These are phyloP conservation scores for Corchorus capsularis DNA, from an alignment of 345 rosid species.

Conservation along the genomic window DNA sequence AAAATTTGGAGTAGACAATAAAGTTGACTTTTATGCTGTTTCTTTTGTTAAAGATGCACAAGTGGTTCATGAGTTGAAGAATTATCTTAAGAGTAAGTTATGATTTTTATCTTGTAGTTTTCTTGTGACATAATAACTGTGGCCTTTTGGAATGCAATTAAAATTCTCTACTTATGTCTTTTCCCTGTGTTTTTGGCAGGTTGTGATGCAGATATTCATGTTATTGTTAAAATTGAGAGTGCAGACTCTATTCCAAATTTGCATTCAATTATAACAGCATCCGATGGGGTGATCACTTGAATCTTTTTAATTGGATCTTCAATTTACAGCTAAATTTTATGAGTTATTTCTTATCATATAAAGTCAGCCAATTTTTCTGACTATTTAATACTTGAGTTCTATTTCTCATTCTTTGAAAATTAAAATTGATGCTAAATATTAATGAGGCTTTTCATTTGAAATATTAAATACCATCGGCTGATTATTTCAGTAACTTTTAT, in stretches of 20 bases:
- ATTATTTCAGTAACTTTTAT: background rate
- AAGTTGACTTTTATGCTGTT: conserved; percentile 96
- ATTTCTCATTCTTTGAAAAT: background rate
- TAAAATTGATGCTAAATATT: background rate
- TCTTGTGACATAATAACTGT: conserved; percentile 11
- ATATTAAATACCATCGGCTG: conserved; percentile 2
- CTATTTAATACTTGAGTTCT: background rate
- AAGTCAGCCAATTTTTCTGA: background rate
- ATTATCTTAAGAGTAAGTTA: conserved; percentile 68
- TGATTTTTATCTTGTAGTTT: background rate
- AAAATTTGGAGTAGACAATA: conserved; percentile 94
- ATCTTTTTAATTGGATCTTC: conserved; percentile 21
- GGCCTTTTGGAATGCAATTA: background rate
- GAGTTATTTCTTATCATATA: background rate
- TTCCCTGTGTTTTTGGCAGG: conserved; percentile 42
- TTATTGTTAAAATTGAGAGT: conserved; percentile 89
- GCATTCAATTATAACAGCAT: conserved; percentile 95
- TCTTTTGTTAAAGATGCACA: conserved; percentile 98
- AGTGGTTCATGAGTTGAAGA: conserved; percentile 97
- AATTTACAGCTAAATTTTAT: conserved; percentile 16
- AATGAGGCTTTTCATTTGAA: conserved; percentile 14
- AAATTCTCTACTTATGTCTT: conserved; percentile 7
- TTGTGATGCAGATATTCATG: conserved; percentile 85
- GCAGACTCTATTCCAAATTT: conserved; percentile 96
- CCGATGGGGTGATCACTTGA: conserved; percentile 80